Evolutionary conservation across 768 basidiomycete species (phyloP), one percentile per base, ranked within the genome.

Genomic region (Russula sp.): DNA sequence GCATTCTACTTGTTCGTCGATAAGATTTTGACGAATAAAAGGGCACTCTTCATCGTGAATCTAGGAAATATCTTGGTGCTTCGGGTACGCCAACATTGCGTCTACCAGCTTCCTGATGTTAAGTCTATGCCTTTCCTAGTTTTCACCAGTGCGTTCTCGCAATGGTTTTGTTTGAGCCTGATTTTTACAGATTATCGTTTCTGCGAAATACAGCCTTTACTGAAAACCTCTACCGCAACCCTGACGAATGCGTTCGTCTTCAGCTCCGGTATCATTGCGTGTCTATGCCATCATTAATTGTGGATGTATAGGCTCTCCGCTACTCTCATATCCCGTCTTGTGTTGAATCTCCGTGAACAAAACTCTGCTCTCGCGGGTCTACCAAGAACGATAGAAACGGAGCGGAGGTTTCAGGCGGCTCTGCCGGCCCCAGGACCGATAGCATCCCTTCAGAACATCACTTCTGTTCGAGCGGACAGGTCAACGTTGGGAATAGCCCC

Each of bases 201-300:
- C 10, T 7, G 11, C 11, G 34, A 13, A 34, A 39, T 34, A 13
- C 31, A 64, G 63, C 48, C 63, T 5, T 37, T 64, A 22, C n/a
- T 60, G 8, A 50, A 44, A 50, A 51, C 53, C 4, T 42, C 54
- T 2, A 50, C 63, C 22, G 42, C 58, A n/a, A 44, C 53, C 18
- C 4, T 55, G 31, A 60, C 63, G 13, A 64, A 64, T 27, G 63
- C 56, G 63, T 64, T 55, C 42, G 63, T 64, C 45, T 40, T 7
- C 35, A 27, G 31, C 7, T 8, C 42, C 18, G 27, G 9, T 22
- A 27, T 35, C 3, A 34, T 16, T 14, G 11, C 42, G 13, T 22
- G 47, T 48, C n/a, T 13, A 9, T 14, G 27, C 22, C 10, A 6
- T 4, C 27, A 13, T 22, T 48, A 22, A 48, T 27, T 48, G 16